A percentile compares a stretch with the other conserved stretches of the same genome.
Conservation (phyloP, 768 basidiomycete species). For the Psilocybe tampanensis region DNA sequence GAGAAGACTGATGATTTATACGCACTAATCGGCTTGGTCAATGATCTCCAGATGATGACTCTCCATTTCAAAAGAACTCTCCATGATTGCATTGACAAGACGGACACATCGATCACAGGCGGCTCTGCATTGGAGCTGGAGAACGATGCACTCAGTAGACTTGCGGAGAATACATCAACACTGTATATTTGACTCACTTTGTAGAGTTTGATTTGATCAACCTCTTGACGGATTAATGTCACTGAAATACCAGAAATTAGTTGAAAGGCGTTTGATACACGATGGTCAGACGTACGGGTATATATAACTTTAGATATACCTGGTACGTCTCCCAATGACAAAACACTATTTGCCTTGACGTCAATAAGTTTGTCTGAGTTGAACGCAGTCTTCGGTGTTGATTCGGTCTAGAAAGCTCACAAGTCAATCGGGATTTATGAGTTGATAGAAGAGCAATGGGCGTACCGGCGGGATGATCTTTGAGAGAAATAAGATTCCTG, state of each 20-base stretch:
- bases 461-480: background rate
- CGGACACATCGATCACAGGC: conserved; percentile 31
- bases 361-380: too few species aligned
- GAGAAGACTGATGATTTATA: background rate
- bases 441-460: background rate
- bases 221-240: conserved; percentile 25
- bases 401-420: too few species aligned
- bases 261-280: background rate
- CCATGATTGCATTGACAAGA: conserved; percentile 33
- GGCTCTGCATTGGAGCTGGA: conserved; percentile 38
- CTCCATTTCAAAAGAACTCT: conserved; percentile 32
- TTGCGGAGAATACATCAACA: background rate
- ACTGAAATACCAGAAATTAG: conserved; percentile 24
- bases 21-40: conserved; percentile 36
- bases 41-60: conserved; percentile 28
- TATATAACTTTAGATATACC: background rate
- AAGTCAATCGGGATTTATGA: too few species aligned
- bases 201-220: conserved; percentile 41
- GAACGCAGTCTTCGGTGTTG: too few species aligned
- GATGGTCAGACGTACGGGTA: background rate
- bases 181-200: conserved; percentile 24
- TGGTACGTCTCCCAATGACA: background rate
- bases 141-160: background rate
- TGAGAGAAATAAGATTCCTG: background rate
- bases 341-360: background rate